A percentile compares a stretch with the other conserved stretches of the same genome.
Conservation (phyloP, 768 basidiomycete genomes). For the Kwoniella sp. region DNA sequence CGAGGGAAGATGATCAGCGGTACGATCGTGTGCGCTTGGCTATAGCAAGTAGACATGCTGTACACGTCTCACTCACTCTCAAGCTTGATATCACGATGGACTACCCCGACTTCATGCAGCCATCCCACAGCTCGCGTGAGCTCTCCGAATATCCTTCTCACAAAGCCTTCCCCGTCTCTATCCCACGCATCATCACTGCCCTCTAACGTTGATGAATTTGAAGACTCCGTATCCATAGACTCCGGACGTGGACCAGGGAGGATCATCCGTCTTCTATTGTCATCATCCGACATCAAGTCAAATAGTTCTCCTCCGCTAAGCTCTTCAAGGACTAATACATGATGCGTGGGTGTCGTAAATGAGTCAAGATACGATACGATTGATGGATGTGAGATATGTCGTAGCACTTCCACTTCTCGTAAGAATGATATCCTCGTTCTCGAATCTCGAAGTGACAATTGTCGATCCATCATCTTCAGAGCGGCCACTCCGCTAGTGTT, state of each 20-base stretch:
- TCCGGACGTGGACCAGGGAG: constrained; percentile 53
- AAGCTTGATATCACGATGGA: constrained; percentile 87
- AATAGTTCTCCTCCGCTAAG: constrained; percentile 79
- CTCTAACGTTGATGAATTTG: background rate
- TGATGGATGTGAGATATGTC: constrained; percentile 77
- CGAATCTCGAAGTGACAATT: constrained; percentile 63
- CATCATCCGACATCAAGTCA: constrained; percentile 64
- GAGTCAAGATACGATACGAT: constrained; percentile 72
- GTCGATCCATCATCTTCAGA: constrained; percentile 62
- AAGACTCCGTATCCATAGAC: too few species aligned
- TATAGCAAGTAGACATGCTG: background rate
- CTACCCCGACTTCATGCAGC: constrained; percentile 82
- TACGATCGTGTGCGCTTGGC: background rate
- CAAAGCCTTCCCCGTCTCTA: constrained; percentile 56
- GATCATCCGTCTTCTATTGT: constrained; percentile 48
- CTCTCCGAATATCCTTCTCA: constrained; percentile 74
- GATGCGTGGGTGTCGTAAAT: constrained; percentile 71
- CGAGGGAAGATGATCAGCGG: background rate
- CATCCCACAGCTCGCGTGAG: constrained; percentile 76
- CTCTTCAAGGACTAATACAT: constrained; percentile 77
- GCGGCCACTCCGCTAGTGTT: constrained; percentile 56
- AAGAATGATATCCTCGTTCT: constrained; percentile 76
- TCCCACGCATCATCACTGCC: constrained; percentile 21
- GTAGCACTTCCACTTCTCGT: constrained; percentile 79
- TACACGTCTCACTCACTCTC: constrained; percentile 58